Evolutionary conservation across 2,329 filamentous ascomycete species (phyloP), one percentile per base, ranked within the genome.

Genomic region (Aspergillus sp.): DNA sequence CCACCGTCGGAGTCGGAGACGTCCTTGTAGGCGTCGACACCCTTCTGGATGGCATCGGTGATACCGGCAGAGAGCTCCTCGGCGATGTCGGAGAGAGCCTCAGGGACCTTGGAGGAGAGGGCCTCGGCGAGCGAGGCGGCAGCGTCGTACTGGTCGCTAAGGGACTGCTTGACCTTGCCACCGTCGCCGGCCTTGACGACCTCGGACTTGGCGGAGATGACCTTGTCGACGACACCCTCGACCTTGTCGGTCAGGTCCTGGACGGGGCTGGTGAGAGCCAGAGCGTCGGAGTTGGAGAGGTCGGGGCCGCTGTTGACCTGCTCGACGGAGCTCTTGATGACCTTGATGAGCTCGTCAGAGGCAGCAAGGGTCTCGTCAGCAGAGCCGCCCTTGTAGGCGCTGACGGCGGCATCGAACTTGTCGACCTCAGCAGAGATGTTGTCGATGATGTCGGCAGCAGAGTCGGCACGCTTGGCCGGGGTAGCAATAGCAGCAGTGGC

Each of bases 51-150:
- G 48, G 68, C 68, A 24, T 59, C 58, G 60, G 66, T 66, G 60
- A 74, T 69, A 53, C 70, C 70, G 22, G 64, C 47, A 34, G 68
- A 57, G 54, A 73, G 70, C 7, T 61, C 15, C 17, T 49, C 24
- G 45, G 71, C 70, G 48, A 72, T 58, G 15, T 58, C 53, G 11
- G 59, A 17, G 9, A 72, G 62, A 17, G 56, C 57, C 3, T 56
- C 27, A 41, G 71, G 70, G 24, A 72, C 69, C 69, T 74, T 74
- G 61, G 53, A 46, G 54, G 60, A 60, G 56, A 74, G 68, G 60
- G 69, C 68, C 11, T 61, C 47, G 44, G 64, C 50, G 20, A 74
- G 69, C 49, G 45, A 51, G 42, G 62, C 45, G 56, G 70, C 63
- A 46, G 67, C 71, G 30, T 56, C 46, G 54, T 69, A 59, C 59